A percentile compares a stretch with the other conserved stretches of the same genome.
Conservation (phyloP, 768 basidiomycete genomes). For the Crassisporium funariophilum region DNA sequence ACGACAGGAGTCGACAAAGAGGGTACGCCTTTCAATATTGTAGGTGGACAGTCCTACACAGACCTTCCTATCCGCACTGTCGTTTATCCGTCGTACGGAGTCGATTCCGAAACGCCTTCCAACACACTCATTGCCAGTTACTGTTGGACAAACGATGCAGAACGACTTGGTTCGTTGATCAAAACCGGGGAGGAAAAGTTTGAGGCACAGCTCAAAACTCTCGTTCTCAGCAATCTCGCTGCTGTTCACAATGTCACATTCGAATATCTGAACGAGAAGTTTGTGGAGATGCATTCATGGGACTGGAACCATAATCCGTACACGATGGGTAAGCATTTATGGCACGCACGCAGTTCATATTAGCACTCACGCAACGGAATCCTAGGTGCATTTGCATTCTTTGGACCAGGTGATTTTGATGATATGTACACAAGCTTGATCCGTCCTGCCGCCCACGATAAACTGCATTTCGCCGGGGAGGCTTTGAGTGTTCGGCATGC, state of each 20-base stretch:
- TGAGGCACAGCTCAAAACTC: conserved; percentile 25
- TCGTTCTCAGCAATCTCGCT: conserved; percentile 32
- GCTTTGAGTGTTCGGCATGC: conserved; percentile 39
- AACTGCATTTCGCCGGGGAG: conserved; percentile 40
- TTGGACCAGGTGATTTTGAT: conserved; percentile 41
- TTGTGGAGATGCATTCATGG: conserved; percentile 27
- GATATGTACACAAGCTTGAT: conserved; percentile 33
- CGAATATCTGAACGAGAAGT: conserved; percentile 18
- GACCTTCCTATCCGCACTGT: conserved; percentile 43
- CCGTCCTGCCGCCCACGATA: conserved; percentile 29
- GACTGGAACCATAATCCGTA: conserved; percentile 35
- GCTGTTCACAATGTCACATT: conserved; percentile 26
- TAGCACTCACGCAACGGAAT: background rate
- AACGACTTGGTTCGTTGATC: conserved; percentile 37
- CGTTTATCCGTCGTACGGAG: conserved; percentile 47
- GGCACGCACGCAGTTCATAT: conserved; percentile 8
- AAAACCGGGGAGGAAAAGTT: conserved; percentile 9
- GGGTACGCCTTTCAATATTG: conserved; percentile 26
- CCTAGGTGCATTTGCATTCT: conserved; percentile 43
- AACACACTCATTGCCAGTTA: conserved; percentile 43
- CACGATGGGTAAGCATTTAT: conserved; percentile 33
- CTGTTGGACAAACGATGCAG: conserved; percentile 41
- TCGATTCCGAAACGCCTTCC: conserved; percentile 19
- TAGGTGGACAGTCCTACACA: conserved; percentile 44
- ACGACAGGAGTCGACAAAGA: conserved; percentile 22